These are phyloP conservation scores for Chalciporus piperatoides DNA, from an alignment of 1,284 basidiomycete species.

Conservation along the genomic window DNA sequence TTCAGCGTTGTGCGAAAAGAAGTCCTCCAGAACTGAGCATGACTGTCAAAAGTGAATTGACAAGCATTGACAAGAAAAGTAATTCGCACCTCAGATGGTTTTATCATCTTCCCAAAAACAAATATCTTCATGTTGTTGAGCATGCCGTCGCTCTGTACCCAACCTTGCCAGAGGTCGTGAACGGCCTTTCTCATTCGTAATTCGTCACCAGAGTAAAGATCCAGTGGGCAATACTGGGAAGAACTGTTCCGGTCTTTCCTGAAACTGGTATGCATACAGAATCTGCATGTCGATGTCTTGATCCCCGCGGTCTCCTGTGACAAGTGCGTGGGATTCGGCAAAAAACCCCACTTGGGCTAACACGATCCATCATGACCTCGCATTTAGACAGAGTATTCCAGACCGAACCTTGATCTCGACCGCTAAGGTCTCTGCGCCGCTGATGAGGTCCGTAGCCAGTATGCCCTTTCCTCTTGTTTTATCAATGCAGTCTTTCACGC, in stretches of 20 bases:
- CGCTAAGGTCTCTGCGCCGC: slow-evolving; percentile 51
- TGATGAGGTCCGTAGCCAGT: slow-evolving; percentile 73
- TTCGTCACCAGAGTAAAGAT: slow-evolving; percentile 73
- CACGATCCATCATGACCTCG: not conserved
- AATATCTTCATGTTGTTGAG: slow-evolving; percentile 84
- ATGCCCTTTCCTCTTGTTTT: slow-evolving; percentile 50
- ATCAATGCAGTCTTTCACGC: slow-evolving; percentile 57
- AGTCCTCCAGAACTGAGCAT: slow-evolving; percentile 9
- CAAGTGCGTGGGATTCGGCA: slow-evolving; percentile 61
- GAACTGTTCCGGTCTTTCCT: slow-evolving; percentile 40
- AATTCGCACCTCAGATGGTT: slow-evolving; percentile 56
- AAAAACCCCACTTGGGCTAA: slow-evolving; percentile 94
- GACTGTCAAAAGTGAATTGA: slow-evolving; percentile 8
- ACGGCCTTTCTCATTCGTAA: slow-evolving; percentile 61
- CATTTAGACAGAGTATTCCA: not conserved
- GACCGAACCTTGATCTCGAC: slow-evolving; percentile 81
- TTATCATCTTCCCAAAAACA: slow-evolving; percentile 55
- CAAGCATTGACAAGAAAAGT: slow-evolving; percentile 1
- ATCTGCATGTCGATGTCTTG: slow-evolving; percentile 77
- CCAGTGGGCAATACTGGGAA: slow-evolving; percentile 78
- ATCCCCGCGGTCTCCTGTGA: slow-evolving; percentile 51
- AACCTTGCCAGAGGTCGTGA: slow-evolving; percentile 67
- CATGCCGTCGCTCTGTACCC: slow-evolving; percentile 58
- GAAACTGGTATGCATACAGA: slow-evolving; percentile 81
- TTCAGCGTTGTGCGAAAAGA: slow-evolving; percentile 19